Evolutionary conservation across 1,284 basidiomycete species (phyloP).

Genomic region (Sphagnurus paluster): DNA sequence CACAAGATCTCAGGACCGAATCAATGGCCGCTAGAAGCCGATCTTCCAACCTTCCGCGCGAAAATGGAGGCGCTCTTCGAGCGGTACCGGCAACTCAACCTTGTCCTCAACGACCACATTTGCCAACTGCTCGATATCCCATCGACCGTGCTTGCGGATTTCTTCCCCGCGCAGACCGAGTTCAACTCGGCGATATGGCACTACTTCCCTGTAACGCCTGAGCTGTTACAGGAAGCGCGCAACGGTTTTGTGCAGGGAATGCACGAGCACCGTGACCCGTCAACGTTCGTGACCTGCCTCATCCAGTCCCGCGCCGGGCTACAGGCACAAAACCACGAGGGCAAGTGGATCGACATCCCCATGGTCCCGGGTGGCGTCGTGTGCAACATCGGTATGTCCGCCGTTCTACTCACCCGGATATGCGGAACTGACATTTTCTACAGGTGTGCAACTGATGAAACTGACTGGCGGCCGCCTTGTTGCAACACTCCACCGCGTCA

Average conservation of each 20-base stretch:
- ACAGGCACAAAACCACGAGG: conserved; percentile 28
- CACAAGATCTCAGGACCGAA: conserved; percentile 23
- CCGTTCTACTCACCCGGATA: background rate
- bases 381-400: conserved; percentile 24
- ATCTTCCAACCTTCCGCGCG: conserved; percentile 25
- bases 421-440: background rate
- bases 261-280: conserved; percentile 31
- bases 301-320: conserved; percentile 28
- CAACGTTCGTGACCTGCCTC: conserved; percentile 29
- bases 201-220: conserved; percentile 25
- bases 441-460: conserved; percentile 28
- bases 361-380: conserved; percentile 28
- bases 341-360: conserved; percentile 26
- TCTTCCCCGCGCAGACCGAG: conserved; percentile 24
- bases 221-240: conserved; percentile 18
- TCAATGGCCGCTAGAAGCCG: conserved; percentile 27
- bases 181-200: conserved; percentile 30
- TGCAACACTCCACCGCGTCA: conserved; percentile 29
- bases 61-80: conserved; percentile 27
- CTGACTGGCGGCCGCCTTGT: conserved; percentile 27
- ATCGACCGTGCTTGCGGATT: conserved; percentile 20
- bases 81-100: conserved; percentile 24
- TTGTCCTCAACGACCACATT: conserved; percentile 27
- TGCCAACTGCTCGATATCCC: conserved; percentile 24
- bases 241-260: conserved; percentile 27